phyloP scores from a whole-genome alignment of 139 green algal genomes.

The Chlorella vulgaris region DNA sequence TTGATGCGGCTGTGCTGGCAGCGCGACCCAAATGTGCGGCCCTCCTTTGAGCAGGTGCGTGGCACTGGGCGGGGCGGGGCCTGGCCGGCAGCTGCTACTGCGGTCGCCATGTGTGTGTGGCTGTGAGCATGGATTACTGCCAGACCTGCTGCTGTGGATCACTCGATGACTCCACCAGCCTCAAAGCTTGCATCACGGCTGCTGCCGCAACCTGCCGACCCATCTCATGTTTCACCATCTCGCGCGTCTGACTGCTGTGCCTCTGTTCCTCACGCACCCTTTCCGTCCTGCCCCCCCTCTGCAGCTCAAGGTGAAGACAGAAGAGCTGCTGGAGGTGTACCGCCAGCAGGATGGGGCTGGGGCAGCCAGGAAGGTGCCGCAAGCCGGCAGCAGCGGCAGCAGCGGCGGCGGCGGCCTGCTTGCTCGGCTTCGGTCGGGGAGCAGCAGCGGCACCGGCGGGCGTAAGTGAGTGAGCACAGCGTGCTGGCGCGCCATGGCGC shows the following conservation, averaged over 20 bases:
- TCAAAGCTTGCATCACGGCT: too few relatives aligned
- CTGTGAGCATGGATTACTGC: too few relatives aligned
- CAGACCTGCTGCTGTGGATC: too few relatives aligned
- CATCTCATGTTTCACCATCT: too few relatives aligned
- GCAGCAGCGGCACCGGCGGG: conserved; percentile 10
- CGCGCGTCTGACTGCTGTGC: too few relatives aligned
- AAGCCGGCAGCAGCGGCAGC: background rate
- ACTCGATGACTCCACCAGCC: too few relatives aligned
- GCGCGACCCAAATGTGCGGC: conserved; percentile 45
- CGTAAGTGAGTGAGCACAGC: background rate
- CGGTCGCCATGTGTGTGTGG: too few relatives aligned
- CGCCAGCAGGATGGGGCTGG: conserved; percentile 46
- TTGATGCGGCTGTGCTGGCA: conserved; percentile 89
- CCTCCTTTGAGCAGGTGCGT: conserved; percentile 51
- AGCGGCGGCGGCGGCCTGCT: conserved; percentile 23
- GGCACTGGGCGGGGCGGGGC: too few relatives aligned
- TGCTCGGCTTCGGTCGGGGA: conserved; percentile 7
- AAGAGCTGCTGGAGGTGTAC: conserved; percentile 55
- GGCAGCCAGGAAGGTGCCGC: conserved; percentile 1
- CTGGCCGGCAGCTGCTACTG: background rate
- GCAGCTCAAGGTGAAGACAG: conserved; percentile 53
- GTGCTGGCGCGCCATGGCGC: too few relatives aligned
- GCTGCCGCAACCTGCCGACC: too few relatives aligned
- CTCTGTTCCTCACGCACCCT: background rate
- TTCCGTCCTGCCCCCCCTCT: background rate